Evolutionary conservation across 495 filamentous ascomycete genomes (phyloP).

Genomic region (Apiosordaria backusii): DNA sequence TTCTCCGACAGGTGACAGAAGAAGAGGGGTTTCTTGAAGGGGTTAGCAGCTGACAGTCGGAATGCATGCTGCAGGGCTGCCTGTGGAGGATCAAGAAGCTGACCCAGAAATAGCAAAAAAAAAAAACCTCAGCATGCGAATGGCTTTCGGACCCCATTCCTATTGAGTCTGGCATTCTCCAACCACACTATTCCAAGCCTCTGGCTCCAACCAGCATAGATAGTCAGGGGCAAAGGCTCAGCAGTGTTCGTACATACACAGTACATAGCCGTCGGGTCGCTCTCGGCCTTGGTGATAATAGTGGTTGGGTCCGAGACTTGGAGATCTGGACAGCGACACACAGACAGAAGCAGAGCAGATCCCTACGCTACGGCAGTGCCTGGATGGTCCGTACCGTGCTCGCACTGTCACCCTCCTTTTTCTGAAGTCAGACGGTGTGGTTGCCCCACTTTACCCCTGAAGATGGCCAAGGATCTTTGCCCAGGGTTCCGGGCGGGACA

Average conservation of each 20-base stretch:
- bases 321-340: not conserved
- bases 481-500: conserved; percentile 7
- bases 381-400: conserved; percentile 1
- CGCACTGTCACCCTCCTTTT: conserved; percentile 11
- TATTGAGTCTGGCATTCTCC: not conserved
- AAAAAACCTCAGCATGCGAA: not conserved
- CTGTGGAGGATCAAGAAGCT: conserved; percentile 6
- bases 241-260: not conserved
- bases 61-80: conserved; percentile 6
- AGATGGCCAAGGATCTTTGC: conserved; percentile 1
- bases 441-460: conserved; percentile 21
- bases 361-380: not conserved
- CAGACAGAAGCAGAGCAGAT: not conserved
- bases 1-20: not conserved
- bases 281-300: not conserved
- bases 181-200: not conserved
- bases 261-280: not conserved
- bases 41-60: not conserved
- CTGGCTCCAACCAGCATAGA: not conserved
- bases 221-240: not conserved
- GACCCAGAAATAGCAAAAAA: conserved; percentile 11
- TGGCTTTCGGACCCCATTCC: not conserved
- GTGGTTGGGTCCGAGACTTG: not conserved
- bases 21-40: not conserved
- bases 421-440: not conserved